These are phyloP conservation scores for Cercospora canescens DNA, from an alignment of 2,329 filamentous ascomycete genomes.

Conservation along the genomic window DNA sequence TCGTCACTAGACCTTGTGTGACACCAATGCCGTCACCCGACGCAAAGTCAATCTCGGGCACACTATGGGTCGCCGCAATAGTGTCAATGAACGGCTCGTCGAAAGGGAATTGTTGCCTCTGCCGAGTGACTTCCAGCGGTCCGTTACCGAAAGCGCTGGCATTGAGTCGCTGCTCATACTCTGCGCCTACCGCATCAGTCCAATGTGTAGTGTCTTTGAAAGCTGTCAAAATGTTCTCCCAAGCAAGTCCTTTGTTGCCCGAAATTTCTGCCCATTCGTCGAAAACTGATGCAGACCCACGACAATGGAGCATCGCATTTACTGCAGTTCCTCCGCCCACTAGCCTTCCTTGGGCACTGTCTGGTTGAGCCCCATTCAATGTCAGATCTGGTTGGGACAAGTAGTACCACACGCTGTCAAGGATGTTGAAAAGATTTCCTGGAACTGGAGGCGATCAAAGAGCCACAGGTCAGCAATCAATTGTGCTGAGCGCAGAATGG, in stretches of 20 bases:
- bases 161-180: constrained; percentile 9
- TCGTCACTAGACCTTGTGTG: constrained; percentile 2
- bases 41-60: constrained; percentile 10
- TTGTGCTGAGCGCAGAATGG: background rate
- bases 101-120: background rate
- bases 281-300: constrained; percentile 12
- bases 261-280: constrained; percentile 18
- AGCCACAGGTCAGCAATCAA: background rate
- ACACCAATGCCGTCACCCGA: constrained; percentile 10
- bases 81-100: constrained; percentile 5
- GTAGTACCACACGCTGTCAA: constrained; percentile 10
- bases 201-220: constrained; percentile 14
- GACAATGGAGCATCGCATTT: constrained; percentile 15
- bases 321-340: constrained; percentile 14
- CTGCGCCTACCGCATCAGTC: background rate
- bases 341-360: constrained; percentile 1
- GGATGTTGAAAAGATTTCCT: background rate
- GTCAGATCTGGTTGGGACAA: constrained; percentile 6
- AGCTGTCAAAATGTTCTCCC: constrained; percentile 4
- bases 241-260: constrained; percentile 8
- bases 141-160: constrained; percentile 12
- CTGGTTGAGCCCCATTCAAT: constrained; percentile 6
- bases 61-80: background rate
- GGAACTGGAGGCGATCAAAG: background rate
- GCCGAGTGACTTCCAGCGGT: constrained; percentile 7